Evolutionary conservation across 805 yeast species (phyloP).

Genomic region (Torulaspora quercuum): DNA sequence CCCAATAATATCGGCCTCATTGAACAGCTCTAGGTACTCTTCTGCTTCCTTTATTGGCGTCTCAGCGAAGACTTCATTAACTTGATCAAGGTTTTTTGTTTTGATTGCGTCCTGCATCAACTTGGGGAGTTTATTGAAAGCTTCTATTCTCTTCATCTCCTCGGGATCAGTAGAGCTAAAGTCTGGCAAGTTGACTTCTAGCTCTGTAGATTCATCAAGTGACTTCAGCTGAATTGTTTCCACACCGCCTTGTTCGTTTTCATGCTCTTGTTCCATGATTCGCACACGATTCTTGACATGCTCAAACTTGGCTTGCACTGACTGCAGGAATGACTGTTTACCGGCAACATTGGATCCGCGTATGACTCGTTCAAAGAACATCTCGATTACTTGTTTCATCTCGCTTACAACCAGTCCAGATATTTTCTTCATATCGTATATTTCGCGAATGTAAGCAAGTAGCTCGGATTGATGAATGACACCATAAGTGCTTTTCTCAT

Average conservation of each 20-base stretch:
- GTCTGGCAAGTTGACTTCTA: constrained; percentile 67
- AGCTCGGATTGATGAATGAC: constrained; percentile 78
- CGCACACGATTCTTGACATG: constrained; percentile 78
- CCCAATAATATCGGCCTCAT: constrained; percentile 79
- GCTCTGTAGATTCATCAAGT: constrained; percentile 75
- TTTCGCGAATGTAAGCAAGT: constrained; percentile 61
- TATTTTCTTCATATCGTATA: constrained; percentile 39
- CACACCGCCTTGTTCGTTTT: constrained; percentile 50
- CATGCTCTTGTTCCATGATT: constrained; percentile 54
- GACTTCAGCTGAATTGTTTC: constrained; percentile 85
- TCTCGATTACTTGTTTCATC: constrained; percentile 47
- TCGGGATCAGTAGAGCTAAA: constrained; percentile 47
- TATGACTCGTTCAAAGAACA: constrained; percentile 64
- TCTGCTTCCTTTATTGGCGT: constrained; percentile 80
- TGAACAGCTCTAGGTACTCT: constrained; percentile 63
- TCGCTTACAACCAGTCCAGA: constrained; percentile 34
- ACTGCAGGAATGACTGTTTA: constrained; percentile 61
- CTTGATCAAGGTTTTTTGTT: constrained; percentile 67
- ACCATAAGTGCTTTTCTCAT: constrained; percentile 52
- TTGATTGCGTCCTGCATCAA: constrained; percentile 73
- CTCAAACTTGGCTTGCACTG: constrained; percentile 65
- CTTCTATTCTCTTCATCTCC: constrained; percentile 45
- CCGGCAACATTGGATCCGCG: constrained; percentile 52
- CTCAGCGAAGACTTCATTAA: constrained; percentile 75
- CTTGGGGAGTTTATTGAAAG: constrained; percentile 55